A percentile compares a stretch with the other conserved stretches of the same genome.
Evolutionary conservation across 108 stramenopile genomes (phyloP).

Genomic region (Nitzschia palea): DNA sequence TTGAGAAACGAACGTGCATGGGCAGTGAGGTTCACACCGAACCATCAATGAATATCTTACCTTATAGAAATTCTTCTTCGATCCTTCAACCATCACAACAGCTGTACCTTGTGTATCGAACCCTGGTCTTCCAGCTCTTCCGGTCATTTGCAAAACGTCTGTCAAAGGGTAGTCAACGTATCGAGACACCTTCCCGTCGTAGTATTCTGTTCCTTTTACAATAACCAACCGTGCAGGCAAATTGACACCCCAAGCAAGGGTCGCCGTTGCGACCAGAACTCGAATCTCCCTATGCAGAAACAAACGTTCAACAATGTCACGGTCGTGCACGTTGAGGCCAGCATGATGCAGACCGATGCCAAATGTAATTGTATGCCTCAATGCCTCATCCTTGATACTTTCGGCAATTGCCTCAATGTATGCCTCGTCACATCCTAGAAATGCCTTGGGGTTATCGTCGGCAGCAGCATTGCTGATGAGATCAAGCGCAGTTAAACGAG

Average conservation of each 20-base stretch:
- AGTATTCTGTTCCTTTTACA: slow-evolving; percentile 98
- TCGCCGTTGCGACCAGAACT: slow-evolving; percentile 89
- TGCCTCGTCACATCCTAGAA: slow-evolving; percentile 74
- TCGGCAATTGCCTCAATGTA: slow-evolving; percentile 69
- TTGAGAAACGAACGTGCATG: too few species aligned
- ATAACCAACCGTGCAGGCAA: slow-evolving; percentile 73
- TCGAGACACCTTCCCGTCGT: slow-evolving; percentile 89
- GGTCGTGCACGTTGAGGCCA: slow-evolving; percentile 70
- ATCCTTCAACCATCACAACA: slow-evolving; percentile 91
- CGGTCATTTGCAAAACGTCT: slow-evolving; percentile 99
- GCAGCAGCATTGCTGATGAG: slow-evolving; percentile 84
- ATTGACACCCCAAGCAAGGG: slow-evolving; percentile 89
- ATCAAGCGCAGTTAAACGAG: slow-evolving; percentile 95
- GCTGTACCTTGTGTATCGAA: slow-evolving; percentile 94
- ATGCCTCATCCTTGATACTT: slow-evolving; percentile 80
- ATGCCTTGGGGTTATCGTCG: slow-evolving; percentile 75
- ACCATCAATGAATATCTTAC: too few species aligned
- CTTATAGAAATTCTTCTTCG: slow-evolving; percentile 96
- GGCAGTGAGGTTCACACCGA: too few species aligned
- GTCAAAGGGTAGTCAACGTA: slow-evolving; percentile 99
- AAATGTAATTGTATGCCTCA: slow-evolving; percentile 93
- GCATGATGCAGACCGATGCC: slow-evolving; percentile 99
- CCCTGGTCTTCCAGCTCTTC: slow-evolving; percentile 93
- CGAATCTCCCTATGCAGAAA: slow-evolving; percentile 91
- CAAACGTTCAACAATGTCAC: slow-evolving; percentile 88